Conservation (phyloP, 164 flowering plant genomes). For the Hamamelis virginiana region DNA sequence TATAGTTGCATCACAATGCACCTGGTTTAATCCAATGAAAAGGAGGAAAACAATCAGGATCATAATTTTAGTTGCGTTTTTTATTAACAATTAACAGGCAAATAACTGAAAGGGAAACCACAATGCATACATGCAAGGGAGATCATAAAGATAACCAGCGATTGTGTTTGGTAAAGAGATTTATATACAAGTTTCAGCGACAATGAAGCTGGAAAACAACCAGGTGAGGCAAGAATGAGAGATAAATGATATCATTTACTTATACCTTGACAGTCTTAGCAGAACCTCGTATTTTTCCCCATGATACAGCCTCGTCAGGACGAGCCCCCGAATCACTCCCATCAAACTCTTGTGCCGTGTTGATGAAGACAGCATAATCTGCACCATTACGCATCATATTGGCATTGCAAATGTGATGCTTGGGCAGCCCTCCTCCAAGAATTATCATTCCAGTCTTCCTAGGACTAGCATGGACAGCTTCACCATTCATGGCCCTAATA, state of each 20-base stretch:
- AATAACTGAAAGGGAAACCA: neutral
- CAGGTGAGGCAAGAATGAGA: neutral
- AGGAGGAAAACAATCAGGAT: neutral
- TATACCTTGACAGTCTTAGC: conserved; percentile 88
- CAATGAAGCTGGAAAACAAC: neutral
- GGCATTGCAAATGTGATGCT: conserved; percentile 97
- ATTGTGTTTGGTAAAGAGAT: too few species aligned
- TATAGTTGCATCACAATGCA: conserved; percentile 95
- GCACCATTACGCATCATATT: conserved; percentile 99
- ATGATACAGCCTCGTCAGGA: conserved; percentile 96
- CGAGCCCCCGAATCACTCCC: conserved; percentile 98
- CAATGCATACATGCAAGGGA: neutral
- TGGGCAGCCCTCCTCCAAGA: conserved; percentile 93
- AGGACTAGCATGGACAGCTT: conserved; percentile 86
- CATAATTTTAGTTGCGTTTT: neutral
- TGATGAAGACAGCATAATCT: conserved; percentile 90
- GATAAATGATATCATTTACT: neutral
- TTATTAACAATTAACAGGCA: neutral
- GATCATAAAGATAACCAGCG: neutral
- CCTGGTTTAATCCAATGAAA: conserved; percentile 42
- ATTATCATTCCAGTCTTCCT: conserved; percentile 90
- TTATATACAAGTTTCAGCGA: too few species aligned
- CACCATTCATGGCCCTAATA: conserved; percentile 86
- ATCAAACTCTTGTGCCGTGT: conserved; percentile 96
- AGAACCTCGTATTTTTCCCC: conserved; percentile 92